Conservation (phyloP, 2,329 filamentous ascomycete species). For the Cyanodermella asteris region DNA sequence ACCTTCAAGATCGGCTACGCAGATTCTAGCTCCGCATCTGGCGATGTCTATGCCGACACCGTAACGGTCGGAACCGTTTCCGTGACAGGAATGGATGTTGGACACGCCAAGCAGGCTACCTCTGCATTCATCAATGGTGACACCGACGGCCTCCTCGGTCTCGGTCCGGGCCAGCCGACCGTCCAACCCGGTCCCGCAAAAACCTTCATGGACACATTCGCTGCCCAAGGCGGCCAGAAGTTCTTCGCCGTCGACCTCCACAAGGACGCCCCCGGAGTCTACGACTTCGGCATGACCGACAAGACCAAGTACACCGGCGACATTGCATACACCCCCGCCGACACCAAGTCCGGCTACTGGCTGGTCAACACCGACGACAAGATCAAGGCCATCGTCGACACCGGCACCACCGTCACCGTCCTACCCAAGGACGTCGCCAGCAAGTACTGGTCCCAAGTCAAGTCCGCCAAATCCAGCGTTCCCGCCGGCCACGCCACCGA, state of each 20-base stretch:
- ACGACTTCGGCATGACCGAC: slow-evolving; percentile 54
- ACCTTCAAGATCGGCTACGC: slow-evolving; percentile 48
- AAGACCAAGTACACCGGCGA: slow-evolving; percentile 22
- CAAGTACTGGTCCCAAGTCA: too few species aligned
- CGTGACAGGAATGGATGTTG: slow-evolving; percentile 40
- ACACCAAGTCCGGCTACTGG: slow-evolving; percentile 48
- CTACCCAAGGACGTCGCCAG: too few species aligned
- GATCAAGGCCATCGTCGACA: slow-evolving; percentile 27
- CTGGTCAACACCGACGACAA: slow-evolving; percentile 38
- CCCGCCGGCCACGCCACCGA: too few species aligned
- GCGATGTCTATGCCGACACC: slow-evolving; percentile 40
- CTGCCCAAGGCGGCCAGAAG: slow-evolving; percentile 25
- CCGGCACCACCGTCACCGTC: slow-evolving; percentile 43
- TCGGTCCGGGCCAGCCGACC: slow-evolving; percentile 39
- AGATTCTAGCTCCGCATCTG: slow-evolving; percentile 44
- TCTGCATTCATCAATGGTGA: slow-evolving; percentile 31
- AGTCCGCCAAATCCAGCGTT: too few species aligned
- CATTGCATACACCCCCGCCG: slow-evolving; percentile 34
- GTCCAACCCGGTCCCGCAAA: slow-evolving; percentile 41
- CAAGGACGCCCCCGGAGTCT: slow-evolving; percentile 32
- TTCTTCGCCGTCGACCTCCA: slow-evolving; percentile 43
- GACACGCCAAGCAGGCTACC: slow-evolving; percentile 39
- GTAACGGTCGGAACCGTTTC: slow-evolving; percentile 39
- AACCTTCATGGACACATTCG: slow-evolving; percentile 38
- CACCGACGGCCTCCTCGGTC: slow-evolving; percentile 44